Conservation (phyloP, 805 yeast species). For the Schwanniomyces sp. region DNA sequence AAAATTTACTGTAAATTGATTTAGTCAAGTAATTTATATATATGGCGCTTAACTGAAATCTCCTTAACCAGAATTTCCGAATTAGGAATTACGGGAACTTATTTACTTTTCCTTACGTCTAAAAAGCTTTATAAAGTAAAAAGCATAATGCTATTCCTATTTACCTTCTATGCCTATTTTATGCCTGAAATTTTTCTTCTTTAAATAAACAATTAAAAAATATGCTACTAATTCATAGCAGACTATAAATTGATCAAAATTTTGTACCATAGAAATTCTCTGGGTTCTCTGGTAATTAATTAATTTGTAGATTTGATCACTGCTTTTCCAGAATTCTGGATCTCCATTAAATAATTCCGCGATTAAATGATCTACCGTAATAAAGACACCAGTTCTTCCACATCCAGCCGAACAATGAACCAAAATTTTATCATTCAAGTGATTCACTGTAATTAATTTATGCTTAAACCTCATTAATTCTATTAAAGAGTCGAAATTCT, state of each 20-base stretch:
- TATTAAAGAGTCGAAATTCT: conserved; percentile 27
- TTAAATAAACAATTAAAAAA: conserved; percentile 14
- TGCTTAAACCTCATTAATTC: conserved; percentile 33
- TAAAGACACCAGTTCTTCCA: conserved; percentile 56
- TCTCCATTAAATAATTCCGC: conserved; percentile 3
- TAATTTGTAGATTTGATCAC: conserved; percentile 61
- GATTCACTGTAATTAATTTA: conserved; percentile 13
- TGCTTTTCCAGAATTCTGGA: conserved; percentile 21
- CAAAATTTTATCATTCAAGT: conserved; percentile 17
- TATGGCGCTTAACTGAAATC: background rate
- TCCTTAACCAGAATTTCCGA: background rate
- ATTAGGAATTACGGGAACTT: background rate
- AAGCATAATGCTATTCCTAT: background rate
- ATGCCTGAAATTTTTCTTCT: background rate
- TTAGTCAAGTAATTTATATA: no score
- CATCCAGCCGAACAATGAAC: conserved; percentile 65
- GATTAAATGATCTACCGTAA: conserved; percentile 44
- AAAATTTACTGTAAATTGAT: no score
- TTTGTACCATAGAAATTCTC: conserved; percentile 83
- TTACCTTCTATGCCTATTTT: background rate
- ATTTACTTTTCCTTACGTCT: no score
- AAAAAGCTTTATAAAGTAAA: no score
- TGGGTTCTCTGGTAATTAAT: conserved; percentile 71
- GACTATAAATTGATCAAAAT: conserved; percentile 67
- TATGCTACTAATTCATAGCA: conserved; percentile 64